Evolutionary conservation across 2,329 filamentous ascomycete genomes (phyloP).

Genomic region (Penicillium sp.): DNA sequence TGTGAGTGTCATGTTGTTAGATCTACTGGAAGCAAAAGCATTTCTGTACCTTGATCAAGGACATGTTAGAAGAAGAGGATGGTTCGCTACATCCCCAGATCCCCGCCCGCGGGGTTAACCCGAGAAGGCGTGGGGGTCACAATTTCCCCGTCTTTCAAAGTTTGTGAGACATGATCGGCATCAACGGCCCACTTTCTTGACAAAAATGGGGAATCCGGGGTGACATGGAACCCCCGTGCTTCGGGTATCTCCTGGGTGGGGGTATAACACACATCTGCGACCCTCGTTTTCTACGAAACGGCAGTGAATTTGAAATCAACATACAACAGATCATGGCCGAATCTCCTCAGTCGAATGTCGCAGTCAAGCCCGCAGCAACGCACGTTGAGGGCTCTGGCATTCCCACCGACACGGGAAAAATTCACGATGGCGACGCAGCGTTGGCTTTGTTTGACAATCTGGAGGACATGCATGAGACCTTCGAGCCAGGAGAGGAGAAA

Average conservation of each 20-base stretch:
- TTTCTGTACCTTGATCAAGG: neutral
- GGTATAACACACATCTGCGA: neutral
- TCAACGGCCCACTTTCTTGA: neutral
- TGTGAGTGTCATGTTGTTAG: constrained; percentile 38
- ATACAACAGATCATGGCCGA: neutral
- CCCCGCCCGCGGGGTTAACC: neutral
- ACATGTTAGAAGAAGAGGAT: neutral
- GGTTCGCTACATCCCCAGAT: neutral
- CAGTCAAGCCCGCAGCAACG: neutral
- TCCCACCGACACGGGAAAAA: constrained; percentile 16
- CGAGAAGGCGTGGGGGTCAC: neutral
- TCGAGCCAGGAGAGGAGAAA: constrained; percentile 46
- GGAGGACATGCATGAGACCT: constrained; percentile 42
- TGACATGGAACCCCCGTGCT: neutral
- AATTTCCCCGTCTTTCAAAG: neutral
- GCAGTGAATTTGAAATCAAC: neutral
- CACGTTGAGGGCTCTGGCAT: constrained; percentile 4
- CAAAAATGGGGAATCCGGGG: neutral
- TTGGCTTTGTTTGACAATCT: constrained; percentile 47
- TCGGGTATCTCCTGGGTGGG: neutral
- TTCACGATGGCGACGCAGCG: constrained; percentile 46
- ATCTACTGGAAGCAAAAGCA: neutral
- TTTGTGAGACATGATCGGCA: neutral
- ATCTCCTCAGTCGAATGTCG: neutral
- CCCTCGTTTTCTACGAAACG: neutral